phyloP scores from a whole-genome alignment of 495 filamentous ascomycete genomes.

The Neurospora sp. region DNA sequence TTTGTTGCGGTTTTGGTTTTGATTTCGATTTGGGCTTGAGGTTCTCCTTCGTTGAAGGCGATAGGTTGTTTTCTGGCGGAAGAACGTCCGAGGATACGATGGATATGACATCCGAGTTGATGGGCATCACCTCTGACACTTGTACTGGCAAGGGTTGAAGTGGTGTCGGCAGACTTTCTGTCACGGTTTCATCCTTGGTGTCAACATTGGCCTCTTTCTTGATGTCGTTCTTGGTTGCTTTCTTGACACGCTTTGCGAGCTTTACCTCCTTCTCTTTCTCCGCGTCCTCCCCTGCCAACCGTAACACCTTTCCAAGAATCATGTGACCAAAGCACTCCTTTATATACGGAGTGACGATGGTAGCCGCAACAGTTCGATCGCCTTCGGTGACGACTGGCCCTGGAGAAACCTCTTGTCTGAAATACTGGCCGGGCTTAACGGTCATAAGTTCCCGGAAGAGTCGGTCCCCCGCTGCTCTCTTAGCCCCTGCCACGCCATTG shows the following conservation, averaged over 20 bases:
- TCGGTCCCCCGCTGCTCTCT: conserved; percentile 19
- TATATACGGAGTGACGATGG: conserved; percentile 59
- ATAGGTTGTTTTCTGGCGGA: background rate
- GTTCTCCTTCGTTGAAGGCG: background rate
- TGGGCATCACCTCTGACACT: background rate
- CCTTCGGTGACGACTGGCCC: background rate
- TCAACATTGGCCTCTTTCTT: background rate
- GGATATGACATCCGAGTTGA: background rate
- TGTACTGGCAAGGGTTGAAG: background rate
- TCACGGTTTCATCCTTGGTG: background rate
- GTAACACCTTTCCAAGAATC: conserved; percentile 43
- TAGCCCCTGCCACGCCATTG: conserved; percentile 22
- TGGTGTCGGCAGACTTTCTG: background rate
- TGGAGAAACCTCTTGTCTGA: conserved; percentile 5
- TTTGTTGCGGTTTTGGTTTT: background rate
- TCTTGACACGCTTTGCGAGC: background rate
- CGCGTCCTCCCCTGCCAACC: conserved; percentile 8
- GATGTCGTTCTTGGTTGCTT: background rate
- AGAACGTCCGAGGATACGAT: background rate
- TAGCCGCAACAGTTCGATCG: conserved; percentile 20
- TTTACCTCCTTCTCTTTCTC: background rate
- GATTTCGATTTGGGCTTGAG: background rate
- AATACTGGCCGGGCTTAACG: conserved; percentile 5
- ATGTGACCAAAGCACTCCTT: conserved; percentile 53
- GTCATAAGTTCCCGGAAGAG: conserved; percentile 33